Conservation (phyloP, 2,329 filamentous ascomycete species). For the Cytospora piceicola region DNA sequence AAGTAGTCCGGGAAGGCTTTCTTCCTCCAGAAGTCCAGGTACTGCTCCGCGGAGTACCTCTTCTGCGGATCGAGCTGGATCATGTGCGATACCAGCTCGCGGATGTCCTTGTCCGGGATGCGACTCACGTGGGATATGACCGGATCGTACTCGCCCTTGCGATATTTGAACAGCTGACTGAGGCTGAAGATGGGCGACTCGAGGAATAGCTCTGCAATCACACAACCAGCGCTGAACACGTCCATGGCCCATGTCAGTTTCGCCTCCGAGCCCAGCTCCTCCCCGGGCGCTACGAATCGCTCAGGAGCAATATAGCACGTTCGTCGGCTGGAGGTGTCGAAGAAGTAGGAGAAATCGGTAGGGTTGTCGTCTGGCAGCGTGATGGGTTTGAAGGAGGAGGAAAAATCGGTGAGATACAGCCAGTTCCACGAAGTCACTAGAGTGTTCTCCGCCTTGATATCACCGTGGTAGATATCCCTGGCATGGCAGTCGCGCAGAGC, state of each 20-base stretch:
- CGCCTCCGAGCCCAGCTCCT: constrained; percentile 63
- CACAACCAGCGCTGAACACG: constrained; percentile 94
- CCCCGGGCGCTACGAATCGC: constrained; percentile 76
- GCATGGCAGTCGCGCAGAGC: constrained; percentile 90
- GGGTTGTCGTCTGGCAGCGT: constrained; percentile 95
- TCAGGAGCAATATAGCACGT: constrained; percentile 97
- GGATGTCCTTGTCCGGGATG: constrained; percentile 84
- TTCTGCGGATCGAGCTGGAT: constrained; percentile 92
- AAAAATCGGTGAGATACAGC: constrained; percentile 98
- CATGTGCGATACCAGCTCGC: constrained; percentile 93
- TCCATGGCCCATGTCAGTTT: constrained; percentile 92
- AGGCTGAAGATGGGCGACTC: constrained; percentile 97
- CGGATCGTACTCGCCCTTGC: constrained; percentile 89
- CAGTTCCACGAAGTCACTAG: constrained; percentile 99
- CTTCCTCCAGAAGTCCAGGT: constrained; percentile 86
- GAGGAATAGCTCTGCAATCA: constrained; percentile 94
- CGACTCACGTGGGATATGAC: constrained; percentile 78
- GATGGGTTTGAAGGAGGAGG: constrained; percentile 91
- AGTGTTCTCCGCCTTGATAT: constrained; percentile 98
- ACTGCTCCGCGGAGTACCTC: constrained; percentile 91
- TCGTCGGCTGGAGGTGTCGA: constrained; percentile 86
- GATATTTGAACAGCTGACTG: constrained; percentile 93
- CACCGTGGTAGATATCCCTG: constrained; percentile 89
- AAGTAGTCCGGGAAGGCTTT: constrained; percentile 97
- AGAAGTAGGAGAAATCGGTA: constrained; percentile 96